These are phyloP conservation scores for Neopestalotiopsis rosae DNA, from an alignment of 2,329 filamentous ascomycete genomes.

Conservation along the genomic window DNA sequence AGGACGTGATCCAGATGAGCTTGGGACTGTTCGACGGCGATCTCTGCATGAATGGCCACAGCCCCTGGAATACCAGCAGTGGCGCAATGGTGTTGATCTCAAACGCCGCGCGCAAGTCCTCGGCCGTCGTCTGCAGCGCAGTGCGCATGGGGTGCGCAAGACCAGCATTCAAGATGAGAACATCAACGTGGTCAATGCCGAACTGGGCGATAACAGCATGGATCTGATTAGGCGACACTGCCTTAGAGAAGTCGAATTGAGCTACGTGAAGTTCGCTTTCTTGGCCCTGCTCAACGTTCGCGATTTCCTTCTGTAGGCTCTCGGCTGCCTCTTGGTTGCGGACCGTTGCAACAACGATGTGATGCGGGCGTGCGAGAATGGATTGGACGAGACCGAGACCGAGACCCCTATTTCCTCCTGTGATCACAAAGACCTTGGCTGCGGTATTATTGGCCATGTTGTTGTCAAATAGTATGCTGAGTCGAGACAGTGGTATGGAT, in stretches of 20 bases:
- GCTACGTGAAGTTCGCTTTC: conserved; percentile 39
- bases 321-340: conserved; percentile 32
- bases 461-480: neutral
- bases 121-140: conserved; percentile 33
- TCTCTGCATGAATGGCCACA: conserved; percentile 39
- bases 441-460: neutral
- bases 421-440: conserved; percentile 40
- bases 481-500: neutral
- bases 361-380: conserved; percentile 56
- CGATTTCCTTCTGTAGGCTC: conserved; percentile 24
- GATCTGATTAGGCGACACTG: conserved; percentile 34
- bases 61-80: conserved; percentile 40
- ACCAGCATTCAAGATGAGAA: conserved; percentile 58
- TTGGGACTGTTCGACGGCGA: conserved; percentile 29
- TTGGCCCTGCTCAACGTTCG: conserved; percentile 30
- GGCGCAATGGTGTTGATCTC: conserved; percentile 51
- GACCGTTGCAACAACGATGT: conserved; percentile 49
- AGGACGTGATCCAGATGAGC: conserved; percentile 42
- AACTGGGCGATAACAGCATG: conserved; percentile 33
- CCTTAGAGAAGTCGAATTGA: conserved; percentile 41
- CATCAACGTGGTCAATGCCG: conserved; percentile 47
- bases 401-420: conserved; percentile 47
- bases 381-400: conserved; percentile 41
- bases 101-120: conserved; percentile 44
- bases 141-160: conserved; percentile 37